Evolutionary conservation across 192 early-diverging fungal species (phyloP).

Genomic region (Paraglomus occultum): DNA sequence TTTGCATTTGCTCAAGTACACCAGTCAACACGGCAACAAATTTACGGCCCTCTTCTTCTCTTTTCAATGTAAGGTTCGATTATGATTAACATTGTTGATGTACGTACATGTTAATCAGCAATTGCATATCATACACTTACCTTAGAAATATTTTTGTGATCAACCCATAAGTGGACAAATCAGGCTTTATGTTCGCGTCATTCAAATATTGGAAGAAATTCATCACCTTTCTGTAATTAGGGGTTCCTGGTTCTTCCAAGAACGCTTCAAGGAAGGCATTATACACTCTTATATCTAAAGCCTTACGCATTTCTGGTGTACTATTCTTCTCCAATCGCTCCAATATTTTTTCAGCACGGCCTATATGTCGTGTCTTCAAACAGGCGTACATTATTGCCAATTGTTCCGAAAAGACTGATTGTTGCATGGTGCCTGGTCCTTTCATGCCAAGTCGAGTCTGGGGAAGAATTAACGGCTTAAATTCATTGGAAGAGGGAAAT

Average conservation of each 20-base stretch:
- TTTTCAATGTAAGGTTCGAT: no score
- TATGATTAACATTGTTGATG: no score
- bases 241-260: slow-evolving; percentile 47
- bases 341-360: slow-evolving; percentile 73
- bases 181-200: slow-evolving; percentile 47
- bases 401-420: slow-evolving; percentile 57
- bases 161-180: slow-evolving; percentile 74
- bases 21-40: no score
- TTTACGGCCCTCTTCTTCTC: no score
- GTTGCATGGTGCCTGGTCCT: slow-evolving; percentile 30
- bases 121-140: slow-evolving; percentile 33
- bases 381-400: slow-evolving; percentile 78
- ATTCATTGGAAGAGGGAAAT: no score
- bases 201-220: background rate
- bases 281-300: slow-evolving; percentile 67
- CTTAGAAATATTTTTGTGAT: slow-evolving; percentile 68
- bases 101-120: no score
- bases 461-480: slow-evolving; percentile 12
- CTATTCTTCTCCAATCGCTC: slow-evolving; percentile 59
- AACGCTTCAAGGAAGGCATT: slow-evolving; percentile 84
- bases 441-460: slow-evolving; percentile 19
- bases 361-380: slow-evolving; percentile 67
- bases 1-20: no score
- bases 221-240: slow-evolving; percentile 39
- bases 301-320: slow-evolving; percentile 65